These are phyloP conservation scores for Candida gigantensis DNA, from an alignment of 1,139 yeast genomes.

Conservation along the genomic window DNA sequence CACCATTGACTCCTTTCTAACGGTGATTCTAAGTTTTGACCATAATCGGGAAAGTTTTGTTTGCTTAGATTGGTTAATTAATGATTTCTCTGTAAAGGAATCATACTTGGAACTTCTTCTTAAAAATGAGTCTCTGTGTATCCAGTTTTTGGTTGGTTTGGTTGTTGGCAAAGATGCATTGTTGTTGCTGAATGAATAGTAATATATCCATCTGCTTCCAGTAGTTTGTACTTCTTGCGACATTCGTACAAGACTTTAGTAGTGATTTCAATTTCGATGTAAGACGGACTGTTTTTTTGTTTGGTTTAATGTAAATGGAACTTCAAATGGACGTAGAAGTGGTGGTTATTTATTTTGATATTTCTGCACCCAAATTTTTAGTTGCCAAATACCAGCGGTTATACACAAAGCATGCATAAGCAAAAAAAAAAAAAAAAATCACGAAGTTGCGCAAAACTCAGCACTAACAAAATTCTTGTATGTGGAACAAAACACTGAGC, in stretches of 20 bases:
- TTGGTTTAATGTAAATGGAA: no score
- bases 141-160: background rate
- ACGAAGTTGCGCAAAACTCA: no score
- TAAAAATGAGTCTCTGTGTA: background rate
- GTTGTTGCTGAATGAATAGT: background rate
- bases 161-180: background rate
- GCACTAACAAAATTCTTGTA: no score
- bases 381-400: no score
- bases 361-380: no score
- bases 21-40: conserved; percentile 3
- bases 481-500: no score
- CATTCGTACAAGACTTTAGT: no score
- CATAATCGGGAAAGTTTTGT: conserved; percentile 1
- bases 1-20: background rate
- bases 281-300: background rate
- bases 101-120: background rate
- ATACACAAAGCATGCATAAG: no score
- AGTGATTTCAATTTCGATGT: background rate
- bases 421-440: no score
- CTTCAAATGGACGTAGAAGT: no score
- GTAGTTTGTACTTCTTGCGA: background rate
- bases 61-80: background rate
- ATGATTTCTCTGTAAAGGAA: background rate
- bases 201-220: background rate
- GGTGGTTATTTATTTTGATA: no score